Percentiles rank a stretch among this genome's conserved stretches.
These are phyloP conservation scores for Phytophthora pluvialis DNA, from an alignment of 352 stramenopile species.

Conservation along the genomic window DNA sequence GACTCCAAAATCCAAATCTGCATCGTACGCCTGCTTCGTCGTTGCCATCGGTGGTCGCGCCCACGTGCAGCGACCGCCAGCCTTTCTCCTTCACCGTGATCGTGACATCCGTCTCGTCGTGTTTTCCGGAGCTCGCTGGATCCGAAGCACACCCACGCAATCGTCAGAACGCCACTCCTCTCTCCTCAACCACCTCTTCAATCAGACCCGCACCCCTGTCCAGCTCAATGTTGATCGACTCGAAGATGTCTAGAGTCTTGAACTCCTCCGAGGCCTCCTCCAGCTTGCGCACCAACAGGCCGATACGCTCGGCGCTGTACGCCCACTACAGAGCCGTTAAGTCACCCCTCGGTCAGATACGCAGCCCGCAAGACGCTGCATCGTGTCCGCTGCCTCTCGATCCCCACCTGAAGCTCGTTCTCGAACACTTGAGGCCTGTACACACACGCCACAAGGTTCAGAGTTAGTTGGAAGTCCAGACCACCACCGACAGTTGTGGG, in stretches of 20 bases:
- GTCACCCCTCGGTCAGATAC: conserved; percentile 6
- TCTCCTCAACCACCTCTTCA: background rate
- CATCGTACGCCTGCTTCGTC: conserved; percentile 77
- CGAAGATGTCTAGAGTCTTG: conserved; percentile 84
- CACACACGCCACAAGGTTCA: conserved; percentile 3
- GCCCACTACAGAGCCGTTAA: conserved; percentile 42
- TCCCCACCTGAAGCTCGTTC: conserved; percentile 77
- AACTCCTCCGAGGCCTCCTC: conserved; percentile 71
- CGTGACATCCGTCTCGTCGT: conserved; percentile 84
- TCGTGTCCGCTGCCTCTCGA: background rate
- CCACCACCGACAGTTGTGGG: background rate
- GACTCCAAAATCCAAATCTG: background rate
- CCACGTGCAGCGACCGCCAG: conserved; percentile 86
- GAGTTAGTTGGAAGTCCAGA: conserved; percentile 9
- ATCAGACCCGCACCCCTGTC: conserved; percentile 56
- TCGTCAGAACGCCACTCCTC: conserved; percentile 5
- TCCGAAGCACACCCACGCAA: conserved; percentile 4
- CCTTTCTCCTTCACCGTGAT: conserved; percentile 90
- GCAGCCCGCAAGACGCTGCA: background rate
- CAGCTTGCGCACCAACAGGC: conserved; percentile 64
- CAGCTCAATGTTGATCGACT: conserved; percentile 82
- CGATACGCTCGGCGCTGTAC: conserved; percentile 73
- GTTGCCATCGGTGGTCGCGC: conserved; percentile 85
- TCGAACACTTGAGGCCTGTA: conserved; percentile 85
- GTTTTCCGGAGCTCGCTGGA: conserved; percentile 67